These are phyloP conservation scores for Kluyveromyces starmeri DNA, from an alignment of 805 yeast species.

Conservation along the genomic window DNA sequence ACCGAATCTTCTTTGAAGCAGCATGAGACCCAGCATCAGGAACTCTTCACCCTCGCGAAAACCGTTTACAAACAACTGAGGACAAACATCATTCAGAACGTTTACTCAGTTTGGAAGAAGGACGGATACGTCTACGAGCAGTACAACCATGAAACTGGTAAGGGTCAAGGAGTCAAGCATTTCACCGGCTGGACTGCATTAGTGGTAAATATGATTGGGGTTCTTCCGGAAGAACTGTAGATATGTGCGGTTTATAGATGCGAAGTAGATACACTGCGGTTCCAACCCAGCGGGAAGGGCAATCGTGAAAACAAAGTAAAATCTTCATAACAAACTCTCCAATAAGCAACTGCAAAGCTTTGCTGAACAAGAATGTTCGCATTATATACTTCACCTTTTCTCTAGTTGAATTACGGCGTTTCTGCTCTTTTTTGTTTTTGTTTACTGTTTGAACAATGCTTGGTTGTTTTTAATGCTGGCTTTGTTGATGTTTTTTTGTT, in stretches of 20 bases:
- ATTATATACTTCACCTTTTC: too few species aligned
- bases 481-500: conserved; percentile 4
- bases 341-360: too few species aligned
- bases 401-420: too few species aligned
- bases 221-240: conserved; percentile 5
- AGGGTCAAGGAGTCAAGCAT: conserved; percentile 73
- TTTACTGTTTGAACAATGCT: too few species aligned
- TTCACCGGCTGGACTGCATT: conserved; percentile 93
- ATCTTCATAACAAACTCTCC: too few species aligned
- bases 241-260: too few species aligned
- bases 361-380: too few species aligned
- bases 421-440: too few species aligned
- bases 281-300: too few species aligned
- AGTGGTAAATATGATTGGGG: conserved; percentile 63
- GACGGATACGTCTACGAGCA: conserved; percentile 90
- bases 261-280: too few species aligned
- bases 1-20: conserved; percentile 15
- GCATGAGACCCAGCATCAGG: conserved; percentile 18
- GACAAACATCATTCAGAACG: conserved; percentile 56
- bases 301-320: too few species aligned
- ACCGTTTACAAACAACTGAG: conserved; percentile 53
- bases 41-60: conserved; percentile 30
- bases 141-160: conserved; percentile 70
- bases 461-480: too few species aligned
- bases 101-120: conserved; percentile 55